Conservation (phyloP, 139 green algal genomes). For the Monoraphidium neglectum region DNA sequence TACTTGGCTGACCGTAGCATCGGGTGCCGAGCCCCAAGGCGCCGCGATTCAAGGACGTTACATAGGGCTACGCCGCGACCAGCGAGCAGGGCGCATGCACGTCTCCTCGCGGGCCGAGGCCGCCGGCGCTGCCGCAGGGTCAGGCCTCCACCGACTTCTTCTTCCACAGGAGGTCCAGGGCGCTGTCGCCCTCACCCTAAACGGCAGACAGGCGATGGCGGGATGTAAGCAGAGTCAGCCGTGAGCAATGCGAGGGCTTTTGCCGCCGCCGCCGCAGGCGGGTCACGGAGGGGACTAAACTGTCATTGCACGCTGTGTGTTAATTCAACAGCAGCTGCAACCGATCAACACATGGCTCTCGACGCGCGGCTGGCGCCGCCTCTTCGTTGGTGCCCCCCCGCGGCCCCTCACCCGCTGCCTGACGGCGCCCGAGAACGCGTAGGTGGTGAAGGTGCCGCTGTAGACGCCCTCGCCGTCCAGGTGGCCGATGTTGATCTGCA, state of each 20-base stretch:
- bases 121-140: not conserved
- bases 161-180: conserved; percentile 93
- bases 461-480: conserved; percentile 96
- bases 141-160: conserved; percentile 69
- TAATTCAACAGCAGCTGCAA: not conserved
- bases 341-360: not conserved
- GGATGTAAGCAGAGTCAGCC: conserved; percentile 13
- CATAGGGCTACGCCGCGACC: no score
- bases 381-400: not conserved
- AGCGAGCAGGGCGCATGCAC: no score
- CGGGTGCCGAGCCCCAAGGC: no score
- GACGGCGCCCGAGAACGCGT: conserved; percentile 91
- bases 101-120: no score
- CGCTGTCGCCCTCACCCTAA: conserved; percentile 89
- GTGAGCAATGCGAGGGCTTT: not conserved
- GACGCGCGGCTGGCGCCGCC: not conserved
- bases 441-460: conserved; percentile 92
- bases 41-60: no score
- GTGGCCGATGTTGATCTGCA: conserved; percentile 99
- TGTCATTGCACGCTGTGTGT: not conserved
- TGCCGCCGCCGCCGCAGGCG: not conserved
- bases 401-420: conserved; percentile 69
- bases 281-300: not conserved
- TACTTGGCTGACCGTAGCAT: no score
- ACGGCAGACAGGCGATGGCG: not conserved